Conservation (phyloP, 306 rosid species). For the Pachyrhizus erosus region DNA sequence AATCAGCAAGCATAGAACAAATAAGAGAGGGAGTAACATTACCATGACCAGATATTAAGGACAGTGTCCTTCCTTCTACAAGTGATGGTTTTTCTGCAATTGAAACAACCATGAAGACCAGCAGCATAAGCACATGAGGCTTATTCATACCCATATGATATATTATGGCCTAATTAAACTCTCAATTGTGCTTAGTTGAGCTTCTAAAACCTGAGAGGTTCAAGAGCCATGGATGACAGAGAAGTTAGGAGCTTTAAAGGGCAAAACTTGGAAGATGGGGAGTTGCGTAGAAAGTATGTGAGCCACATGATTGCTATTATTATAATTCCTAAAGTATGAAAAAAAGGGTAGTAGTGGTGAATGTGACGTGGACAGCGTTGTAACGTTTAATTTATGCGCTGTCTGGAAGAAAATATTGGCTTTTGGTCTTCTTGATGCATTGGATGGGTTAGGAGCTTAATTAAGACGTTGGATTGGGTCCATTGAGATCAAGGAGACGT, state of each 20-base stretch:
- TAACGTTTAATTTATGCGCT: slow-evolving; percentile 7
- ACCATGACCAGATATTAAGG: slow-evolving; percentile 50
- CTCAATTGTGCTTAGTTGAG: slow-evolving; percentile 9
- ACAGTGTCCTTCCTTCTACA: slow-evolving; percentile 48
- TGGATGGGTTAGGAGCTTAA: slow-evolving; percentile 1
- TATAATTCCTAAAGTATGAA: neutral
- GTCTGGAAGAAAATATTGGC: slow-evolving; percentile 14
- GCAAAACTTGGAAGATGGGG: neutral
- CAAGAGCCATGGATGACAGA: slow-evolving; percentile 30
- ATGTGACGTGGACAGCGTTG: slow-evolving; percentile 22
- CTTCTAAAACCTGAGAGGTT: slow-evolving; percentile 43
- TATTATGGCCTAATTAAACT: neutral
- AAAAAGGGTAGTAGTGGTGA: neutral
- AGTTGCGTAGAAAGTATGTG: slow-evolving; percentile 36
- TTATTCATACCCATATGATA: slow-evolving; percentile 37
- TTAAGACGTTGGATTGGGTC: slow-evolving; percentile 21
- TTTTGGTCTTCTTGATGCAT: neutral
- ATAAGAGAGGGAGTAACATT: neutral
- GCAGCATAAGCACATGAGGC: slow-evolving; percentile 24
- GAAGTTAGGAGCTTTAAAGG: slow-evolving; percentile 19
- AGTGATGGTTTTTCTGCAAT: slow-evolving; percentile 34
- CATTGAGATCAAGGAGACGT: slow-evolving; percentile 11
- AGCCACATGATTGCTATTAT: slow-evolving; percentile 48
- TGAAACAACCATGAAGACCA: slow-evolving; percentile 43
- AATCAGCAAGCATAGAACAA: neutral